Conservation (phyloP, 2,329 filamentous ascomycete species). For the Trichothecium roseum region DNA sequence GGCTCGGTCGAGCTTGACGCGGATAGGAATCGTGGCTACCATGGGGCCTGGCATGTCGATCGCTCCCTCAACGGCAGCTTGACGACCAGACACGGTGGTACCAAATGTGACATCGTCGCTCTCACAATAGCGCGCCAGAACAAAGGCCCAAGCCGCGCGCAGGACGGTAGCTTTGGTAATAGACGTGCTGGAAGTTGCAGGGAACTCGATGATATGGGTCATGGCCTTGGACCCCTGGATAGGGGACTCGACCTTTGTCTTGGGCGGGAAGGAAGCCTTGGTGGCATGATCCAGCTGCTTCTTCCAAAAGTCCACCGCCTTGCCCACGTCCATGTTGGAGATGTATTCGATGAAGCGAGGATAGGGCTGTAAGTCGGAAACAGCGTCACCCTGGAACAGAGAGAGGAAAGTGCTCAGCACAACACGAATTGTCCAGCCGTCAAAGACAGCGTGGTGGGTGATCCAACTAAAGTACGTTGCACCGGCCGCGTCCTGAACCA, state of each 20-base stretch:
- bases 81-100: conserved; percentile 12
- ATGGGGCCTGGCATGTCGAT: conserved; percentile 8
- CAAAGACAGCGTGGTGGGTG: conserved; percentile 15
- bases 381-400: neutral
- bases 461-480: conserved; percentile 11
- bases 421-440: conserved; percentile 12
- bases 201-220: neutral
- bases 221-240: neutral
- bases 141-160: conserved; percentile 18
- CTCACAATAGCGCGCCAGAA: conserved; percentile 9
- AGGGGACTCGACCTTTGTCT: neutral
- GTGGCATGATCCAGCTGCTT: conserved; percentile 7
- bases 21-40: conserved; percentile 9
- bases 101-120: conserved; percentile 14
- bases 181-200: neutral
- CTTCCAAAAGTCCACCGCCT: conserved; percentile 5
- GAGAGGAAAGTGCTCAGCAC: conserved; percentile 1
- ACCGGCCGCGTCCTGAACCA: neutral
- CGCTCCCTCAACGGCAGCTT: conserved; percentile 2
- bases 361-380: conserved; percentile 5
- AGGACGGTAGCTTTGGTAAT: conserved; percentile 11
- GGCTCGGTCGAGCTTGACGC: conserved; percentile 3
- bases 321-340: conserved; percentile 2
- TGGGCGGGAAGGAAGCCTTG: conserved; percentile 5
- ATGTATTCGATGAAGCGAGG: conserved; percentile 5